A percentile compares a stretch with the other conserved stretches of the same genome.
Evolutionary conservation across 805 yeast species (phyloP).

Genomic region (Grigorovia jiainica): DNA sequence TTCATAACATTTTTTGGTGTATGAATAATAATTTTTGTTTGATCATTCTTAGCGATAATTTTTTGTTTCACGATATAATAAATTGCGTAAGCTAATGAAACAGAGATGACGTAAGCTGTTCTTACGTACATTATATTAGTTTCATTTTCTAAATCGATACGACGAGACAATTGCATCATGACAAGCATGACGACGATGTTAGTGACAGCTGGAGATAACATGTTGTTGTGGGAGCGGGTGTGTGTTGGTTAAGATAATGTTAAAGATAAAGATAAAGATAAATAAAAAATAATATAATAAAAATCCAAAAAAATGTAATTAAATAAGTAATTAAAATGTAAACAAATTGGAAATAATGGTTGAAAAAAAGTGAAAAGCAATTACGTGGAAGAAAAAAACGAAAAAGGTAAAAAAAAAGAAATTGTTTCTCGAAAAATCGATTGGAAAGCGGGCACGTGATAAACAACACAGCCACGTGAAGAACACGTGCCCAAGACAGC

Average conservation of each 20-base stretch:
- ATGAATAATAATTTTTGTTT: constrained; percentile 82
- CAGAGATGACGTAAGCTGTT: constrained; percentile 57
- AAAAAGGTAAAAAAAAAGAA: too few species aligned
- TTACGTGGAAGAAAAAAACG: too few species aligned
- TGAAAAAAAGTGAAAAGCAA: too few species aligned
- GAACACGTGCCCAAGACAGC: too few species aligned
- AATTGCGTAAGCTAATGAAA: constrained; percentile 50
- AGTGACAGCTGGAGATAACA: constrained; percentile 76
- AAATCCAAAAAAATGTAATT: not conserved
- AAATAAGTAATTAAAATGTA: too few species aligned
- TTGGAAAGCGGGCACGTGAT: too few species aligned
- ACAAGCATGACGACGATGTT: constrained; percentile 85
- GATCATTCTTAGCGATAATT: constrained; percentile 71
- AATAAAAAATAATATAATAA: not conserved
- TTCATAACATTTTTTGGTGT: constrained; percentile 69
- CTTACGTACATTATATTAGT: constrained; percentile 65
- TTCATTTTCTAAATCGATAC: constrained; percentile 82
- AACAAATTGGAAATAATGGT: too few species aligned
- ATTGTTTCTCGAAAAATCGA: not conserved
- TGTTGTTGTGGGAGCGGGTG: not conserved
- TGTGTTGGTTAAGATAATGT: not conserved
- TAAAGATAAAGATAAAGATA: not conserved
- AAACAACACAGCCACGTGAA: not conserved
- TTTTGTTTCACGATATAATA: constrained; percentile 54
- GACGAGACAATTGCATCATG: constrained; percentile 93